Evolutionary conservation across 768 basidiomycete genomes (phyloP).

Genomic region (Kwoniella sp.): DNA sequence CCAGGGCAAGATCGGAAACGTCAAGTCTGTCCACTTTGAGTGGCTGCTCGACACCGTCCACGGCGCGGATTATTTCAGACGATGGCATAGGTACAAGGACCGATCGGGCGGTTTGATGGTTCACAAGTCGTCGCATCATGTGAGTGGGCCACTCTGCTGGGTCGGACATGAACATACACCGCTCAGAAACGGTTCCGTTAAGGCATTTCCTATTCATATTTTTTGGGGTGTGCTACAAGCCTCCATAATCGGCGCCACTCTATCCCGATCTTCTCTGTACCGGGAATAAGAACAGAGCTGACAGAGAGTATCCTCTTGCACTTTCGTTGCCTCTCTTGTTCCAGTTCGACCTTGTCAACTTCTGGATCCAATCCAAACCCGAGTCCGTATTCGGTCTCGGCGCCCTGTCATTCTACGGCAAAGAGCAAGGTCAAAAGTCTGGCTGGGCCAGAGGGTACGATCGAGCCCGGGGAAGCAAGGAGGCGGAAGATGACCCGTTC

Average conservation of each 20-base stretch:
- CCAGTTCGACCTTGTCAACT: constrained; percentile 64
- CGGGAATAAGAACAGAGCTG: background rate
- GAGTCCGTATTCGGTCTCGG: constrained; percentile 61
- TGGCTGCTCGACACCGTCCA: constrained; percentile 64
- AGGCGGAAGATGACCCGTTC: constrained; percentile 61
- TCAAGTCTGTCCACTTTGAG: constrained; percentile 63
- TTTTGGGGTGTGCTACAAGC: too few species aligned
- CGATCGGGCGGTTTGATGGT: constrained; percentile 47
- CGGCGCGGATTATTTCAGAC: constrained; percentile 63
- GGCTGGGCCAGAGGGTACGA: constrained; percentile 62
- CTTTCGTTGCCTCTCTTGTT: too few species aligned
- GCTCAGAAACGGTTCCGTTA: too few species aligned
- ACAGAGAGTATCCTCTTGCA: background rate
- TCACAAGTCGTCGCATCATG: constrained; percentile 50
- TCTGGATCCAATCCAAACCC: constrained; percentile 63
- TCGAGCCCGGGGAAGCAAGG: constrained; percentile 59
- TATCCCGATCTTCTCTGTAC: too few species aligned
- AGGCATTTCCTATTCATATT: too few species aligned
- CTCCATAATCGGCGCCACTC: too few species aligned
- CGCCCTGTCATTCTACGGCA: constrained; percentile 61
- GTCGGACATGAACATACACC: too few species aligned
- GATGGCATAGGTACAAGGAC: constrained; percentile 60
- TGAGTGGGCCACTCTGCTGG: constrained; percentile 31
- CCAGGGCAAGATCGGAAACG: constrained; percentile 61
- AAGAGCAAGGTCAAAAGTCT: constrained; percentile 59